Evolutionary conservation across 1,284 basidiomycete genomes (phyloP).

Genomic region (Pseudozyma thailandica): DNA sequence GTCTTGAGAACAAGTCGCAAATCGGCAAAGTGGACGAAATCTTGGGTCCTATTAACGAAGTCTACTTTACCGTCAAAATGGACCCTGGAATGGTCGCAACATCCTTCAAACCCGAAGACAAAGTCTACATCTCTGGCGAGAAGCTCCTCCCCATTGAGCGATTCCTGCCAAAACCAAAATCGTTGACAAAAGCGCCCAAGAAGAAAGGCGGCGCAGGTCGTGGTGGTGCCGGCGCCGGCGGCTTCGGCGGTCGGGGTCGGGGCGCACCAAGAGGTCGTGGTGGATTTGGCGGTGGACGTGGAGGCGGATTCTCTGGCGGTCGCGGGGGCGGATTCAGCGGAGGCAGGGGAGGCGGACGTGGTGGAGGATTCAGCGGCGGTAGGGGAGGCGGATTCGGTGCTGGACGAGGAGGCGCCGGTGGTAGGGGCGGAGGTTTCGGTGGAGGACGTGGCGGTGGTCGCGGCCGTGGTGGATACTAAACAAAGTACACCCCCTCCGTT

Average conservation of each 20-base stretch:
- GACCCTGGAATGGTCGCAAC: constrained; percentile 92
- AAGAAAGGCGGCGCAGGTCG: constrained; percentile 53
- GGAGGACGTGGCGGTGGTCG: constrained; percentile 7
- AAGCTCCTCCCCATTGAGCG: constrained; percentile 95
- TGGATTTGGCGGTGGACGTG: constrained; percentile 39
- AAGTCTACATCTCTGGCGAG: constrained; percentile 95
- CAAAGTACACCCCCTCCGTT: background rate
- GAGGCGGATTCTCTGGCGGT: constrained; percentile 55
- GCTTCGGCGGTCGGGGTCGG: constrained; percentile 31
- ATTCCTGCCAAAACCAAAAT: constrained; percentile 96
- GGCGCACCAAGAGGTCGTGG: constrained; percentile 13
- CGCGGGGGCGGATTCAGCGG: constrained; percentile 51
- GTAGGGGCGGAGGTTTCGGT: too few relatives aligned
- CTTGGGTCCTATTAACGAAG: constrained; percentile 96
- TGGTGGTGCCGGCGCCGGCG: constrained; percentile 51
- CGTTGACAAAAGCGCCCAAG: constrained; percentile 51
- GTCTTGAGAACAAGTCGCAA: constrained; percentile 91
- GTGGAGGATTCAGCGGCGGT: constrained; percentile 56
- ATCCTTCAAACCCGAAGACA: constrained; percentile 97
- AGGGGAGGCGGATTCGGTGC: constrained; percentile 50
- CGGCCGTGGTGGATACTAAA: constrained; percentile 53
- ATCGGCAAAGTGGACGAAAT: constrained; percentile 98
- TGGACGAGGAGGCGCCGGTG: too few relatives aligned
- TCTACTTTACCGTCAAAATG: constrained; percentile 99
- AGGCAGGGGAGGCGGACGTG: constrained; percentile 43